These are phyloP conservation scores for Cladosporium sphaerospermum DNA, from an alignment of 2,329 filamentous ascomycete genomes.

Conservation along the genomic window DNA sequence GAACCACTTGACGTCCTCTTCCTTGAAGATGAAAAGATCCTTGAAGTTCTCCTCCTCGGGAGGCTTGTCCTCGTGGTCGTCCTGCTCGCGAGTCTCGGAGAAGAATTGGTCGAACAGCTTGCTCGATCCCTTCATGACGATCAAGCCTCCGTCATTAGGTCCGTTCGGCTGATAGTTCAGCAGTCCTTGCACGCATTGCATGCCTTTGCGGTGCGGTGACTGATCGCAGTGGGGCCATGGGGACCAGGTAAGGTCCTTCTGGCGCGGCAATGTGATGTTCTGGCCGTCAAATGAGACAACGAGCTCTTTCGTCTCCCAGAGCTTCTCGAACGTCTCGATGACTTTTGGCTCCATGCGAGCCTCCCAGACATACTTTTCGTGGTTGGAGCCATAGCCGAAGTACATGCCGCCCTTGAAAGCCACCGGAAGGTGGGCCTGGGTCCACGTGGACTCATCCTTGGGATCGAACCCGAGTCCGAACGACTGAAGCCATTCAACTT, in stretches of 20 bases:
- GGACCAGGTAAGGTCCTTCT: slow-evolving; percentile 33
- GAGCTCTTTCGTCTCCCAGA: slow-evolving; percentile 34
- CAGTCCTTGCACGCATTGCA: slow-evolving; percentile 39
- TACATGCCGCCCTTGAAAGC: slow-evolving; percentile 43
- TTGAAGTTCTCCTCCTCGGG: slow-evolving; percentile 30
- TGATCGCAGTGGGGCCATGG: slow-evolving; percentile 45
- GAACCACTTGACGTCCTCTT: slow-evolving; percentile 28
- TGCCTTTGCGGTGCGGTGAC: slow-evolving; percentile 36
- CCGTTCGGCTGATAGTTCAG: slow-evolving; percentile 42
- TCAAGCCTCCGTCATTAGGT: slow-evolving; percentile 41
- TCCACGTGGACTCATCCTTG: slow-evolving; percentile 36
- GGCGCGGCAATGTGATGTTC: slow-evolving; percentile 40
- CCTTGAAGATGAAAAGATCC: slow-evolving; percentile 40
- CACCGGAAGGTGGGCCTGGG: slow-evolving; percentile 38
- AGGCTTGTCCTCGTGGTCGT: slow-evolving; percentile 28
- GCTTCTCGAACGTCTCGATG: slow-evolving; percentile 36
- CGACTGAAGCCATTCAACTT: slow-evolving; percentile 28
- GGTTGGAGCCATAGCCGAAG: slow-evolving; percentile 32
- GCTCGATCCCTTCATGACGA: slow-evolving; percentile 40
- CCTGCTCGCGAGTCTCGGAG: slow-evolving; percentile 26
- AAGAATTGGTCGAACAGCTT: slow-evolving; percentile 43
- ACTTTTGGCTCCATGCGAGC: slow-evolving; percentile 36
- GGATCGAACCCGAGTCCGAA: slow-evolving; percentile 28
- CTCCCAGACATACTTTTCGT: slow-evolving; percentile 43
- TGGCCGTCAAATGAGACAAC: slow-evolving; percentile 31